These are phyloP conservation scores for Bruguiera sexangula DNA, from an alignment of 345 rosid genomes.

Conservation along the genomic window DNA sequence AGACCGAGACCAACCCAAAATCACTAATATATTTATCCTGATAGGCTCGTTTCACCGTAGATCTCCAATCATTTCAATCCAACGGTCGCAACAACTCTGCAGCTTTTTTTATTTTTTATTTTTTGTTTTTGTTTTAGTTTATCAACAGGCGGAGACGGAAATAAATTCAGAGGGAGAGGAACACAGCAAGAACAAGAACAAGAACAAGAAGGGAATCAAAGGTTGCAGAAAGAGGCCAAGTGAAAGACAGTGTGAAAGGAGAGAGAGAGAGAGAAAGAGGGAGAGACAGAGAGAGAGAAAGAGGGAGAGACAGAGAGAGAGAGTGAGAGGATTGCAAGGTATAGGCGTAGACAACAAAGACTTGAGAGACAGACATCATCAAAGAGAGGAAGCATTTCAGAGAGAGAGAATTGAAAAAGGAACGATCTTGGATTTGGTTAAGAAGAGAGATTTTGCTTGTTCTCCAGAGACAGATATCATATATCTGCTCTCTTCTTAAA, in stretches of 20 bases:
- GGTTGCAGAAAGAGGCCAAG: not conserved
- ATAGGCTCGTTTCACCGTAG: not conserved
- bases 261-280: not conserved
- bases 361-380: not conserved
- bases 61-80: not conserved
- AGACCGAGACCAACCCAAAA: too few species aligned
- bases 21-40: too few species aligned
- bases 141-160: not conserved
- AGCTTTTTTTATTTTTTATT: not conserved
- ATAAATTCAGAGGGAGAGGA: not conserved
- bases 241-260: not conserved
- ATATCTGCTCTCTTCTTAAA: not conserved
- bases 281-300: not conserved
- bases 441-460: not conserved
- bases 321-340: not conserved
- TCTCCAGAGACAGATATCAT: not conserved
- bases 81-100: not conserved
- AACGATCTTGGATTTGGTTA: conserved; percentile 6
- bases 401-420: not conserved
- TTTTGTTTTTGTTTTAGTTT: too few species aligned
- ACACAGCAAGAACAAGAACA: not conserved
- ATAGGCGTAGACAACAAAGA: not conserved
- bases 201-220: not conserved
- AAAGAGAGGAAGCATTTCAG: not conserved
- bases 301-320: not conserved